A percentile compares a stretch with the other conserved stretches of the same genome.
These are phyloP conservation scores for Phaseolus coccineus DNA, from an alignment of 331 rosid genomes.

Conservation along the genomic window DNA sequence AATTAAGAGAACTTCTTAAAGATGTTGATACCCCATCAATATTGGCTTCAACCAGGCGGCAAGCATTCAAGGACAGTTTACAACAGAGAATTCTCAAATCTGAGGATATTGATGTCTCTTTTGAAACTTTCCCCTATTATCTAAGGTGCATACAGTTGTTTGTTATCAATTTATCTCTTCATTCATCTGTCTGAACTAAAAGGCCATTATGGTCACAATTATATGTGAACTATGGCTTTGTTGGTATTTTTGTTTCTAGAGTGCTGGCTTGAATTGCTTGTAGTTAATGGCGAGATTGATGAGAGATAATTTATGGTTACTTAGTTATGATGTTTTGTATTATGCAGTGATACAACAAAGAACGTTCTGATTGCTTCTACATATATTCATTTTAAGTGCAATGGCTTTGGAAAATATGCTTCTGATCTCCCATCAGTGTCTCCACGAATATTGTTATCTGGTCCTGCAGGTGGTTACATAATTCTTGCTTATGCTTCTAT, in stretches of 20 bases:
- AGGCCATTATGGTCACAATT: conserved; percentile 20
- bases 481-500: conserved; percentile 32
- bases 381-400: conserved; percentile 82
- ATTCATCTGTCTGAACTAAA: conserved; percentile 19
- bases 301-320: conserved; percentile 32
- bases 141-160: conserved; percentile 66
- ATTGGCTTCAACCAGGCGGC: conserved; percentile 66
- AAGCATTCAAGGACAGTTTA: conserved; percentile 75
- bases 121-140: conserved; percentile 90
- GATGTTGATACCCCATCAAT: conserved; percentile 64
- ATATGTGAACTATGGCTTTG: conserved; percentile 21
- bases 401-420: conserved; percentile 68
- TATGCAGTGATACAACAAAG: conserved; percentile 86
- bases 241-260: conserved; percentile 12
- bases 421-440: conserved; percentile 75
- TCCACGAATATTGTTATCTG: conserved; percentile 87
- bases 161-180: conserved; percentile 31
- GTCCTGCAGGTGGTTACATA: conserved; percentile 77
- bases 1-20: conserved; percentile 67
- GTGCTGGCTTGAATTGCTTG: conserved; percentile 27
- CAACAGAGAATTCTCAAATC: conserved; percentile 69
- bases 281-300: conserved; percentile 25
- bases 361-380: conserved; percentile 71
- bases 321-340: conserved; percentile 43
- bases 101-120: conserved; percentile 74